These are phyloP conservation scores for Fraxinus nigra DNA, from an alignment of 305 asterid genomes.

Conservation along the genomic window DNA sequence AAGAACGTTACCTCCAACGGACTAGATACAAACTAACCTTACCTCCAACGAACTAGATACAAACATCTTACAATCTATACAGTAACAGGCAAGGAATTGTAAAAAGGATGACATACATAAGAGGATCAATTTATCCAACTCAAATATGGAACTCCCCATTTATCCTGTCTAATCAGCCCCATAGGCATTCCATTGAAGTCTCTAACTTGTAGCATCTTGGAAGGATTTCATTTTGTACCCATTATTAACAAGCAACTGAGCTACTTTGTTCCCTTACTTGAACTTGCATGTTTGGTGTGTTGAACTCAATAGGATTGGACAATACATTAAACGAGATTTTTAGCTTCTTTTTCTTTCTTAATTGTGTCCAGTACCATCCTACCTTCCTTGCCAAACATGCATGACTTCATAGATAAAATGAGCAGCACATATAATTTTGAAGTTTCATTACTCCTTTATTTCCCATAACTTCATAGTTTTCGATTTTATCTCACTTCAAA, in stretches of 20 bases:
- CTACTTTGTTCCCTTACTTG: neutral
- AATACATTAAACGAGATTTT: neutral
- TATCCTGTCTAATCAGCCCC: neutral
- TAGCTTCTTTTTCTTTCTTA: neutral
- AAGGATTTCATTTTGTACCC: neutral
- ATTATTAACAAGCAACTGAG: neutral
- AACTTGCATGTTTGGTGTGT: neutral
- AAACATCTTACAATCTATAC: neutral
- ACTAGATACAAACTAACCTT: neutral
- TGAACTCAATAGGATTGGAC: neutral
- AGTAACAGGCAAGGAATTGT: neutral
- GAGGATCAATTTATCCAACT: neutral
- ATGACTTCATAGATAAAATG: neutral
- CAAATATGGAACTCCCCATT: neutral
- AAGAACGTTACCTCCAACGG: neutral
- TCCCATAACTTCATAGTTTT: neutral
- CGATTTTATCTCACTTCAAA: neutral
- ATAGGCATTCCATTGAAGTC: neutral
- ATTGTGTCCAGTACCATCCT: neutral
- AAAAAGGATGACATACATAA: neutral
- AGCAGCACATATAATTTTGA: neutral
- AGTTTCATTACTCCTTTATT: neutral
- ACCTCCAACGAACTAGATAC: neutral
- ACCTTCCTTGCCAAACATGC: neutral
- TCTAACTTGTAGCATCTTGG: neutral